A percentile compares a stretch with the other conserved stretches of the same genome.
phyloP scores from a whole-genome alignment of 192 early-diverging fungal species.

The Phlyctochytrium bullatum region DNA sequence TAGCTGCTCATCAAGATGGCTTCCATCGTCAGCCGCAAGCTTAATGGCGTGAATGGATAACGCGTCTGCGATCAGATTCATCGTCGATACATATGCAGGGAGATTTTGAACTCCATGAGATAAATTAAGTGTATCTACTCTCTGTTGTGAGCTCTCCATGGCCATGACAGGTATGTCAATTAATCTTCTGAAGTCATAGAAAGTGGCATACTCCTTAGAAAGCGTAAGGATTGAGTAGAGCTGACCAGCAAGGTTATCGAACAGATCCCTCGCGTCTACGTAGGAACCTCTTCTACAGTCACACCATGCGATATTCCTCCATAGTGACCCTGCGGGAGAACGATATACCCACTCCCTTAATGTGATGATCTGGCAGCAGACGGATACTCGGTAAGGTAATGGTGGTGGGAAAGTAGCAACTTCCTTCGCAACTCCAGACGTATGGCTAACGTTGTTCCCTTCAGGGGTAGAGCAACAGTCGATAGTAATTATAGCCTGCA shows the following conservation, averaged over 20 bases:
- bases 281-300: neutral
- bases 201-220: conserved; percentile 28
- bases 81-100: too few relatives aligned
- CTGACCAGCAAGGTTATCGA: conserved; percentile 33
- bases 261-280: conserved; percentile 29
- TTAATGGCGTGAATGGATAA: too few relatives aligned
- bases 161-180: too few relatives aligned
- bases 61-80: too few relatives aligned
- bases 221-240: conserved; percentile 37
- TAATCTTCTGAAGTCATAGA: too few relatives aligned
- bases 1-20: too few relatives aligned
- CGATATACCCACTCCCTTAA: conserved; percentile 14
- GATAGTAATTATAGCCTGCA: conserved; percentile 33
- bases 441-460: neutral
- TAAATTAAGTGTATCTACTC: too few relatives aligned
- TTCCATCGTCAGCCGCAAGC: too few relatives aligned
- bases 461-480: neutral
- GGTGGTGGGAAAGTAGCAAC: neutral
- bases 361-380: conserved; percentile 13
- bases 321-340: conserved; percentile 26
- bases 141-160: too few relatives aligned
- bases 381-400: conserved; percentile 5
- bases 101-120: too few relatives aligned
- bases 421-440: too few relatives aligned
- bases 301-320: conserved; percentile 34